Evolutionary conservation across 73 alveolate genomes (phyloP), one percentile per base, ranked within the genome.

Genomic region (Halteria grandinella): DNA sequence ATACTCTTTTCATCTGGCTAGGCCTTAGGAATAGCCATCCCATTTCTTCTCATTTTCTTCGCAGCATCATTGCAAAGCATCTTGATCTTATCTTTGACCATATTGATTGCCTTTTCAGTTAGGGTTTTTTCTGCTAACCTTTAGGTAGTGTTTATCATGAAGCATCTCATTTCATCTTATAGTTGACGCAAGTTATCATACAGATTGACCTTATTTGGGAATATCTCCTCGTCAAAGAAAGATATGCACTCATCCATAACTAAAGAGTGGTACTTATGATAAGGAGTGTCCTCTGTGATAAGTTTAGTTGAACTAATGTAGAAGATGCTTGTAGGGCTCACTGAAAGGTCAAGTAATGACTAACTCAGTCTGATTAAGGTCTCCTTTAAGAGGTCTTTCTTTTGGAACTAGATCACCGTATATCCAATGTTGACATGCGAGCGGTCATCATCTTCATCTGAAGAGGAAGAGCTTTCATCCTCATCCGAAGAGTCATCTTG

Each of bases 251-350:
- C 77, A 21, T 40, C 43, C 44, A 60, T 3, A 10, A 60, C 17
- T 23, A 40, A 25, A 37, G 37, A 55, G 20, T 60, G 15, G 11
- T 40, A 21, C 59, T 60, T 60, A 15, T 60, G 28, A 15, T 36
- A 36, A 12, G 77, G 77, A 4, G 77, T 60, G 24, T 60, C 77
- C 12, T 60, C 77, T 5, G 43, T 4, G 21, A 60, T 60, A 40
- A 60, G 43, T 37, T 60, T 36, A 18, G 77, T 60, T 60, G 77
- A 60, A 15, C 59, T 44, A 1, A 60, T 10, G 27, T 10, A 60
- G 21, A 25, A 60, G 59, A 60, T 29, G 43, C 58, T 60, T 3
- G 77, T 60, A n/a, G 77, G 77, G 43, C 77, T 60, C 2, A 60
- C 14, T 8, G 77, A 60, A 1, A 60, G 1, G 27, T 60, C 77